A percentile compares a stretch with the other conserved stretches of the same genome.
These are phyloP conservation scores for Penicillium paxilli DNA, from an alignment of 495 filamentous ascomycete genomes.

Conservation along the genomic window DNA sequence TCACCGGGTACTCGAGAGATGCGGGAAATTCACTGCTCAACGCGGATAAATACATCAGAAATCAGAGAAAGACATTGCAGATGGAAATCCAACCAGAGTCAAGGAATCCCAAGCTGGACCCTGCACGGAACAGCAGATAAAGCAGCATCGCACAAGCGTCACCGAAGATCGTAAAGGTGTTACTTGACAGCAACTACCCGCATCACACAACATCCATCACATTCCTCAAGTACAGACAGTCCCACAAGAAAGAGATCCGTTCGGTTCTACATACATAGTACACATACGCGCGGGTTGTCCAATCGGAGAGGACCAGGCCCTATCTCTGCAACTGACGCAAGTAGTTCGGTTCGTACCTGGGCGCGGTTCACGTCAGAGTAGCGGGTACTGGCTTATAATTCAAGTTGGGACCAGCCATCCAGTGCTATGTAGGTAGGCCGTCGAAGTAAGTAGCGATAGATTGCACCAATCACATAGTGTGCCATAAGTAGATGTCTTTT, in stretches of 20 bases:
- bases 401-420: conserved; percentile 54
- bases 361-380: conserved; percentile 50
- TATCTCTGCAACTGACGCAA: conserved; percentile 44
- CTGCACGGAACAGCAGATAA: neutral
- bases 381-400: conserved; percentile 55
- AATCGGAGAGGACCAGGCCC: neutral
- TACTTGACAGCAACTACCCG: conserved; percentile 49
- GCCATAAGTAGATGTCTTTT: too few species aligned
- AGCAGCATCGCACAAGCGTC: conserved; percentile 27
- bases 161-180: conserved; percentile 64
- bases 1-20: too few species aligned
- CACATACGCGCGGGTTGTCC: too few species aligned
- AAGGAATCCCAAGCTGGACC: neutral
- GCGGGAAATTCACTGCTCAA: too few species aligned
- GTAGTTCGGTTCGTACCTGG: conserved; percentile 66
- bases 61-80: neutral
- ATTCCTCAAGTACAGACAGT: neutral
- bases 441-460: too few species aligned
- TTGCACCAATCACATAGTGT: too few species aligned
- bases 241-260: neutral
- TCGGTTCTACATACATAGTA: neutral
- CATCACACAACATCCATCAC: conserved; percentile 8
- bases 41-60: too few species aligned
- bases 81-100: neutral
- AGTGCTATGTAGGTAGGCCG: too few species aligned